phyloP scores from a whole-genome alignment of 2,329 filamentous ascomycete species.

The Sclerotinia subarctica region DNA sequence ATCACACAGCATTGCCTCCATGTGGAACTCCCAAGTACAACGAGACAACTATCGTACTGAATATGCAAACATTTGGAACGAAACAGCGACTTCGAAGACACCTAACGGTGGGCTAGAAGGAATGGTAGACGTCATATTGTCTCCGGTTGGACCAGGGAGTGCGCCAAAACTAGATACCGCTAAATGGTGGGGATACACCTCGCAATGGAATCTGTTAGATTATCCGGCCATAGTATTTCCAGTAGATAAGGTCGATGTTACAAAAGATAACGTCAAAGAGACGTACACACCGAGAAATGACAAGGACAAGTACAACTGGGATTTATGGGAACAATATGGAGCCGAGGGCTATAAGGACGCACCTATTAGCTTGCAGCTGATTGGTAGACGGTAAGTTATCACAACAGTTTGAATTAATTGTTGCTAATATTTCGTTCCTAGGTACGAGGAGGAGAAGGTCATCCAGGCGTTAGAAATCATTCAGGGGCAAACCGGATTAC shows the following conservation, averaged over 20 bases:
- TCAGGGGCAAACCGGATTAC: constrained; percentile 38
- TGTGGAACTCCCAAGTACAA: constrained; percentile 43
- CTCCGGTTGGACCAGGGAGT: constrained; percentile 53
- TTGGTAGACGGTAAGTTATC: constrained; percentile 37
- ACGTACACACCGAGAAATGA: constrained; percentile 38
- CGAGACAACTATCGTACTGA: constrained; percentile 41
- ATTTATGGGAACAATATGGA: constrained; percentile 40
- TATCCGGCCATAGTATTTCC: constrained; percentile 63
- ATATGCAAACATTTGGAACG: constrained; percentile 32
- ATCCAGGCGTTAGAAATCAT: constrained; percentile 39
- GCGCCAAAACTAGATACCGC: constrained; percentile 51
- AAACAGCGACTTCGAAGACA: constrained; percentile 37
- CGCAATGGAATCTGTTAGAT: constrained; percentile 67
- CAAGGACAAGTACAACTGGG: constrained; percentile 37
- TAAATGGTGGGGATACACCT: constrained; percentile 62
- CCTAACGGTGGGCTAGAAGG: constrained; percentile 29
- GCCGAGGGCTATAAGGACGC: constrained; percentile 41
- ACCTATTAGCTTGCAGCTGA: constrained; percentile 44
- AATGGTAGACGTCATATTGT: constrained; percentile 59
- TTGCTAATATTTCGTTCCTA: constrained; percentile 20
- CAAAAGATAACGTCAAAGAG: constrained; percentile 31
- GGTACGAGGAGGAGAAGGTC: constrained; percentile 42
- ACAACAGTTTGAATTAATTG: constrained; percentile 16
- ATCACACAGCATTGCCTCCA: constrained; percentile 41
- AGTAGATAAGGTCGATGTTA: constrained; percentile 41